phyloP scores from a whole-genome alignment of 2,329 filamentous ascomycete species.

The Phaeosphaeriaceae sp. region DNA sequence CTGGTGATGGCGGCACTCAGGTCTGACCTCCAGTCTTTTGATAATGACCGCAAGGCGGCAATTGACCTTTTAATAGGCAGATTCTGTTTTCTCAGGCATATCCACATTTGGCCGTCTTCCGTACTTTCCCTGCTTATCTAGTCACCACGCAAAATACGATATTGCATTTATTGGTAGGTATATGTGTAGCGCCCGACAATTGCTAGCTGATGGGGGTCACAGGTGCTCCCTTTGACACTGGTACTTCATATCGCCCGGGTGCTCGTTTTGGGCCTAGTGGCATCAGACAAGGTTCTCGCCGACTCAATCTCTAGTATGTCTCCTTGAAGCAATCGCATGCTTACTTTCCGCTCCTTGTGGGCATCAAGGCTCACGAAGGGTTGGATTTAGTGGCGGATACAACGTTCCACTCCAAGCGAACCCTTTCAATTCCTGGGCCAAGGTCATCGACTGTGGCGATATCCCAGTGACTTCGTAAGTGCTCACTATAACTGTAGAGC shows the following conservation, averaged over 20 bases:
- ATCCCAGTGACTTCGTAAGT: slow-evolving; percentile 82
- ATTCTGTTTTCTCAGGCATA: slow-evolving; percentile 88
- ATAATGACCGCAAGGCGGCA: neutral
- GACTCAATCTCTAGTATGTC: slow-evolving; percentile 84
- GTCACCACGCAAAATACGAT: slow-evolving; percentile 71
- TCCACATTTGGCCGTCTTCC: slow-evolving; percentile 82
- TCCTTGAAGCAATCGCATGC: slow-evolving; percentile 48
- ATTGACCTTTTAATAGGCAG: slow-evolving; percentile 62
- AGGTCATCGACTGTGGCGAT: slow-evolving; percentile 81
- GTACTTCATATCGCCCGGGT: slow-evolving; percentile 82
- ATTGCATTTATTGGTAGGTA: slow-evolving; percentile 79
- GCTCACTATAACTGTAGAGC: no score
- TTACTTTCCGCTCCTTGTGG: slow-evolving; percentile 38
- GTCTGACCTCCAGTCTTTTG: slow-evolving; percentile 51
- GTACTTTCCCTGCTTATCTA: slow-evolving; percentile 78
- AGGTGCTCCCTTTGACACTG: slow-evolving; percentile 85
- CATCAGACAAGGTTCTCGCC: slow-evolving; percentile 83
- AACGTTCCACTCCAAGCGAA: slow-evolving; percentile 82
- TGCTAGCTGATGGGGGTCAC: slow-evolving; percentile 11
- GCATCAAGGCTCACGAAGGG: slow-evolving; percentile 56
- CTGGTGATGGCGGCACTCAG: slow-evolving; percentile 84
- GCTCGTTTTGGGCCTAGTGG: slow-evolving; percentile 84
- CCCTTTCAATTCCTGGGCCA: slow-evolving; percentile 82
- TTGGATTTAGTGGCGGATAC: slow-evolving; percentile 76
- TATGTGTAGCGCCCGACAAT: neutral